A percentile compares a stretch with the other conserved stretches of the same genome.
phyloP scores from a whole-genome alignment of 2,329 filamentous ascomycete genomes.

The Claviceps fusiformis region DNA sequence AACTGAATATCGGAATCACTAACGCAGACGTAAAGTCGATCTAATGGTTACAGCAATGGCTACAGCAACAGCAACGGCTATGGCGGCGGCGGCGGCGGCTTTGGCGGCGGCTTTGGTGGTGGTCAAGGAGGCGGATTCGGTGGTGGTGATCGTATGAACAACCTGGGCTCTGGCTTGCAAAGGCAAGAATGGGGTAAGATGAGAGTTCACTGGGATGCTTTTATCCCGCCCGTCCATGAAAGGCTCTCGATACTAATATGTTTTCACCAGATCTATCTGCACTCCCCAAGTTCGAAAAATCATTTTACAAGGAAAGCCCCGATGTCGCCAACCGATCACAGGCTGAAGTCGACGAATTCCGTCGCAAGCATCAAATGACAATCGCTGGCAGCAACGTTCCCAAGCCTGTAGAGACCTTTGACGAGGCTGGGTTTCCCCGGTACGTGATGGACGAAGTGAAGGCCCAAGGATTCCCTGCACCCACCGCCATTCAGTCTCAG shows the following conservation, averaged over 20 bases:
- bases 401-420: constrained; percentile 91
- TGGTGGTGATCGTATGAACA: constrained; percentile 87
- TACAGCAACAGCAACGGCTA: constrained; percentile 7
- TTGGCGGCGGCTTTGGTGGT: constrained; percentile 21
- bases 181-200: constrained; percentile 76
- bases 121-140: constrained; percentile 35
- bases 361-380: constrained; percentile 71
- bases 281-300: constrained; percentile 96
- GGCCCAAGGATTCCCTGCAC: constrained; percentile 85
- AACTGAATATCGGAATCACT: constrained; percentile 14
- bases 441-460: constrained; percentile 99
- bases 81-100: constrained; percentile 17
- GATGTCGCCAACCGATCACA: constrained; percentile 60
- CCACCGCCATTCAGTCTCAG: constrained; percentile 94
- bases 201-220: not conserved
- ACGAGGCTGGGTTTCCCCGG: constrained; percentile 90
- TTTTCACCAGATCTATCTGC: constrained; percentile 49
- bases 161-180: constrained; percentile 77
- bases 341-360: constrained; percentile 78
- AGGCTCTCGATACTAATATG: not conserved
- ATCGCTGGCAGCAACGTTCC: constrained; percentile 70
- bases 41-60: constrained; percentile 21
- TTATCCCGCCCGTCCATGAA: not conserved
- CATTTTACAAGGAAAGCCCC: constrained; percentile 94
- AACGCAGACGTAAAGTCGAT: constrained; percentile 29